These are phyloP conservation scores for Ustilago xerochloae DNA, from an alignment of 1,284 basidiomycete genomes.

Conservation along the genomic window DNA sequence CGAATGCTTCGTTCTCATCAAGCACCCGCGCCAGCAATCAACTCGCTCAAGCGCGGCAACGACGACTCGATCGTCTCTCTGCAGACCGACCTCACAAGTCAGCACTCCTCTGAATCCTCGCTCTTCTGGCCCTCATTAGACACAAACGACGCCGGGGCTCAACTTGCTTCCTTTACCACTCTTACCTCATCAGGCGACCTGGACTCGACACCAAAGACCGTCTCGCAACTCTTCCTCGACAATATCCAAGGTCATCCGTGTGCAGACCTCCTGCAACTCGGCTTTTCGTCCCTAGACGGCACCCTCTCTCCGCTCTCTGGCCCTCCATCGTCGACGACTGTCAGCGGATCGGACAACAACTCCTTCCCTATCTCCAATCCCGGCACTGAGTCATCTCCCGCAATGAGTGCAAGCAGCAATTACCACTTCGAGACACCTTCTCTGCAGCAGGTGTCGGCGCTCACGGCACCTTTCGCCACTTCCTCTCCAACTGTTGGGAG, in stretches of 20 bases:
- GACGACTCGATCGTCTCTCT: slow-evolving; percentile 2
- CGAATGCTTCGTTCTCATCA: slow-evolving; percentile 41
- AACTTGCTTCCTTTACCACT: neutral
- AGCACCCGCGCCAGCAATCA: slow-evolving; percentile 27
- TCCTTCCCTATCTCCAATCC: slow-evolving; percentile 6
- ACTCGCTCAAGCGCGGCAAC: slow-evolving; percentile 30
- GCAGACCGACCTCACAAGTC: neutral
- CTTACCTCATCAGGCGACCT: neutral
- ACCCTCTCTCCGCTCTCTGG: neutral
- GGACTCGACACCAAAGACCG: slow-evolving; percentile 29
- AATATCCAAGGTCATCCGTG: slow-evolving; percentile 9
- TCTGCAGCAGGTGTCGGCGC: slow-evolving; percentile 26
- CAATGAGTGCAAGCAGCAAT: slow-evolving; percentile 35
- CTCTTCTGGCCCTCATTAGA: slow-evolving; percentile 14
- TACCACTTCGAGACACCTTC: slow-evolving; percentile 39
- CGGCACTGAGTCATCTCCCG: slow-evolving; percentile 25
- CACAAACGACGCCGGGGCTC: slow-evolving; percentile 3
- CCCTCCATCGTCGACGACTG: slow-evolving; percentile 6
- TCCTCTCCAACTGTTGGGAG: slow-evolving; percentile 31
- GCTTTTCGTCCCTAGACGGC: slow-evolving; percentile 10
- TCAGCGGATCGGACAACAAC: slow-evolving; percentile 5
- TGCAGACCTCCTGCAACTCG: slow-evolving; percentile 14
- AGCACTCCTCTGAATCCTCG: slow-evolving; percentile 5
- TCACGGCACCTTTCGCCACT: slow-evolving; percentile 16
- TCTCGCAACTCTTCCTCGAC: slow-evolving; percentile 20